A percentile compares a stretch with the other conserved stretches of the same genome.
Evolutionary conservation across 2,329 filamentous ascomycete genomes (phyloP).

Genomic region (Alternaria consortialis): DNA sequence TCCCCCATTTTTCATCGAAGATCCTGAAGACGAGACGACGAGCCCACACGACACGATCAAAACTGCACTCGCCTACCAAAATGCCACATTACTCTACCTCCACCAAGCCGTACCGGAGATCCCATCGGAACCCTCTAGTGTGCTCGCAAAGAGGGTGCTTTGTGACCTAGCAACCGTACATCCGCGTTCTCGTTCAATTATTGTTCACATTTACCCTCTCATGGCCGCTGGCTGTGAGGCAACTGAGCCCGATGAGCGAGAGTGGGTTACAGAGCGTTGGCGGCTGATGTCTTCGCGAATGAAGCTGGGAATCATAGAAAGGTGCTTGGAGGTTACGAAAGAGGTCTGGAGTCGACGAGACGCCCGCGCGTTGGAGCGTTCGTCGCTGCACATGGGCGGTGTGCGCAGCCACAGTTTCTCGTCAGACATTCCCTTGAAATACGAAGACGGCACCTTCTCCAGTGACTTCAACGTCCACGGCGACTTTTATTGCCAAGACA

Average conservation of each 20-base stretch:
- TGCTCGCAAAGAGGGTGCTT: constrained; percentile 69
- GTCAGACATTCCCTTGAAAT: constrained; percentile 29
- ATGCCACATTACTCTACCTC: constrained; percentile 71
- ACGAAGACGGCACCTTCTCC: constrained; percentile 30
- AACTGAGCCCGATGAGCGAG: constrained; percentile 65
- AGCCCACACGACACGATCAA: constrained; percentile 71
- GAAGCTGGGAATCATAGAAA: constrained; percentile 73
- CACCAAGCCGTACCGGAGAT: constrained; percentile 75
- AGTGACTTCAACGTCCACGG: constrained; percentile 29
- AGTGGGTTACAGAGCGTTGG: constrained; percentile 73
- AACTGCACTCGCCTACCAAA: constrained; percentile 73
- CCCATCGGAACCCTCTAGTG: constrained; percentile 65
- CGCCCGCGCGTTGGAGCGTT: constrained; percentile 53
- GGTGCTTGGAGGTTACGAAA: constrained; percentile 69
- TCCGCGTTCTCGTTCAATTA: constrained; percentile 67
- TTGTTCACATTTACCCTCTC: constrained; percentile 75
- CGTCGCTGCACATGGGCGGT: constrained; percentile 1
- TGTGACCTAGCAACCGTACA: constrained; percentile 71
- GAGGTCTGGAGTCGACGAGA: constrained; percentile 74
- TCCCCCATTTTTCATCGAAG: constrained; percentile 65
- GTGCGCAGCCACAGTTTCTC: constrained; percentile 19
- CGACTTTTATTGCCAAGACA: constrained; percentile 30
- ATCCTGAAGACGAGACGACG: constrained; percentile 70
- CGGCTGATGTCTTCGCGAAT: constrained; percentile 67
- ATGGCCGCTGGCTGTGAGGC: constrained; percentile 73